phyloP scores from a whole-genome alignment of 176 grass and related monocot genomes.

The Themeda triandra region DNA sequence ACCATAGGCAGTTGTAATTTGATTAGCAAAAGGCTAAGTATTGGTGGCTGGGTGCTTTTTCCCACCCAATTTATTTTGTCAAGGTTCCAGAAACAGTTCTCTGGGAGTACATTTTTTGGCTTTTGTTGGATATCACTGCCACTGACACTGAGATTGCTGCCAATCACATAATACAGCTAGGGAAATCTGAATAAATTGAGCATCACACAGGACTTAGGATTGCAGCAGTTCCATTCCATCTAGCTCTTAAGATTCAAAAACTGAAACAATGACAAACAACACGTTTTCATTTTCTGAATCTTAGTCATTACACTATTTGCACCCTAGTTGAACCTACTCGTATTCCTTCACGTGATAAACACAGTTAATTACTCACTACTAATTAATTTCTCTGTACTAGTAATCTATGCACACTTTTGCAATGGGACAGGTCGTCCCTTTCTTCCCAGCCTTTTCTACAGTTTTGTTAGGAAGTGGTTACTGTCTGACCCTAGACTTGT shows the following conservation, averaged over 20 bases:
- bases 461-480: not conserved
- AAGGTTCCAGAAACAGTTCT: too few relatives aligned
- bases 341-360: not conserved
- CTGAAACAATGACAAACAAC: not conserved
- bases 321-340: not conserved
- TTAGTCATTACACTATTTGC: not conserved
- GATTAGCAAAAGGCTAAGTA: not conserved
- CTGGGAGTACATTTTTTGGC: too few relatives aligned
- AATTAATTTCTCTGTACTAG: not conserved
- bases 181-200: not conserved
- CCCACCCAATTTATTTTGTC: not conserved
- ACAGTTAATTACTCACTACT: not conserved
- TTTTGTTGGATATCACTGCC: not conserved
- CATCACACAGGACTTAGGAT: not conserved
- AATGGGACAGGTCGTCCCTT: not conserved
- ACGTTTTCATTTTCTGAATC: not conserved
- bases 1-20: not conserved
- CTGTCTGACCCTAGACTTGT: not conserved
- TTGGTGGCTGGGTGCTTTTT: not conserved
- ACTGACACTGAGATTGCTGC: too few relatives aligned
- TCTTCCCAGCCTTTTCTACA: not conserved
- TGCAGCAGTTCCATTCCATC: not conserved
- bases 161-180: not conserved
- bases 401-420: constrained; percentile 8
- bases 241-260: not conserved